These are phyloP conservation scores for Nicotiana benthamiana DNA, from an alignment of 257 asterid genomes.

Conservation along the genomic window DNA sequence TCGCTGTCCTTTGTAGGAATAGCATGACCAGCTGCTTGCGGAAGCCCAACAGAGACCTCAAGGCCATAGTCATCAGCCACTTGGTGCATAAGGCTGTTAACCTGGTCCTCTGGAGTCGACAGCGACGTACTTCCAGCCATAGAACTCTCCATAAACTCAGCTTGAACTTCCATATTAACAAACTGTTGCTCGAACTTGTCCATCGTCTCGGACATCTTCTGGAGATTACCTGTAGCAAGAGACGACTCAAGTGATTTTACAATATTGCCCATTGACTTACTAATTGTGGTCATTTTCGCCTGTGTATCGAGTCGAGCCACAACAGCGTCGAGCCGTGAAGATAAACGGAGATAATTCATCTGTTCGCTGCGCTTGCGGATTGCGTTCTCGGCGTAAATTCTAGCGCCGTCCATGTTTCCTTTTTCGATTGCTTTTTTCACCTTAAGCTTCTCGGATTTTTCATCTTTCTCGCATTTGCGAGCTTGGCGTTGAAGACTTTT, in stretches of 20 bases:
- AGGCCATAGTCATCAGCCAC: constrained; percentile 97
- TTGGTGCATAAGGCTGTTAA: constrained; percentile 88
- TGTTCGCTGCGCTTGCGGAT: constrained; percentile 94
- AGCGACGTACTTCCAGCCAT: constrained; percentile 97
- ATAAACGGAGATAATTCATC: constrained; percentile 88
- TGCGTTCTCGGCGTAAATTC: constrained; percentile 98
- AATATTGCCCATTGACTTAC: constrained; percentile 81
- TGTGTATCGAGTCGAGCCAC: constrained; percentile 95
- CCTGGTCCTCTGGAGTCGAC: constrained; percentile 91
- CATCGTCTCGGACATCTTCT: constrained; percentile 99
- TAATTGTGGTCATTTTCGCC: constrained; percentile 78
- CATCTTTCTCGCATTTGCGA: constrained; percentile 91
- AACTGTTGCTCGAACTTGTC: constrained; percentile 88
- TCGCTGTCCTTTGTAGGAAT: constrained; percentile 48
- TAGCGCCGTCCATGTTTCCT: constrained; percentile 97
- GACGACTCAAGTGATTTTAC: constrained; percentile 83
- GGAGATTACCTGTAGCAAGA: constrained; percentile 71
- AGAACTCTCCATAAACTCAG: constrained; percentile 99
- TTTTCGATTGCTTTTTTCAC: constrained; percentile 94
- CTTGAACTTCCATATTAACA: constrained; percentile 97
- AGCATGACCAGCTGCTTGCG: constrained; percentile 76
- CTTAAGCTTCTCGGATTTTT: constrained; percentile 84
- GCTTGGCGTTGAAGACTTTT: constrained; percentile 85
- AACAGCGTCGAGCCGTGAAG: constrained; percentile 95
- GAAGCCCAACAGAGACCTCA: constrained; percentile 90